Evolutionary conservation across 2,329 filamentous ascomycete genomes (phyloP).

Genomic region (Alternaria longipes): DNA sequence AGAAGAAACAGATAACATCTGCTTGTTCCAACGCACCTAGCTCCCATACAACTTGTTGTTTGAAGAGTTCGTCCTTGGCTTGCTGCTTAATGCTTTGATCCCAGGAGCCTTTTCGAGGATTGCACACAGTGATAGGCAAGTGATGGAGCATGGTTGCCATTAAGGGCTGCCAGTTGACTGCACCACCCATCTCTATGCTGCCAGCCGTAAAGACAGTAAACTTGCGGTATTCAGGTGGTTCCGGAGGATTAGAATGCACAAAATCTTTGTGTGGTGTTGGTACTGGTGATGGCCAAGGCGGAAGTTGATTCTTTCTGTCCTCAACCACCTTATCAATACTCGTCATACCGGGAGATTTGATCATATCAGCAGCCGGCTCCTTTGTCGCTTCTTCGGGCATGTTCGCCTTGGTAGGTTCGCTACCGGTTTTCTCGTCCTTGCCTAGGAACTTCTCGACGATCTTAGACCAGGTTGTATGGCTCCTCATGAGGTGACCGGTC

Average conservation of each 20-base stretch:
- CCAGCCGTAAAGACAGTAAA: conserved; percentile 68
- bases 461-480: conserved; percentile 9
- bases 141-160: conserved; percentile 54
- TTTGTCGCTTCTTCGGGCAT: background rate
- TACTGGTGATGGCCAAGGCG: conserved; percentile 18
- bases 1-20: conserved; percentile 66
- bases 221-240: conserved; percentile 23
- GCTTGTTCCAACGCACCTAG: conserved; percentile 64
- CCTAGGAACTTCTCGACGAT: conserved; percentile 3
- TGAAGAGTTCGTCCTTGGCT: conserved; percentile 55
- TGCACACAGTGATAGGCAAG: conserved; percentile 63
- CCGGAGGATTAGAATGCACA: conserved; percentile 30
- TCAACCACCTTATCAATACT: conserved; percentile 33
- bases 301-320: conserved; percentile 36
- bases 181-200: conserved; percentile 58
- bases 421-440: conserved; percentile 3
- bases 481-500: conserved; percentile 14
- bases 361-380: background rate
- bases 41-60: conserved; percentile 69
- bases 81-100: conserved; percentile 62
- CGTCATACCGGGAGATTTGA: background rate
- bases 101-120: conserved; percentile 68
- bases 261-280: conserved; percentile 23
- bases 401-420: background rate
- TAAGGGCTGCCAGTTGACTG: conserved; percentile 62